These are phyloP conservation scores for Syzygium jambos DNA, from an alignment of 345 rosid species.

Conservation along the genomic window DNA sequence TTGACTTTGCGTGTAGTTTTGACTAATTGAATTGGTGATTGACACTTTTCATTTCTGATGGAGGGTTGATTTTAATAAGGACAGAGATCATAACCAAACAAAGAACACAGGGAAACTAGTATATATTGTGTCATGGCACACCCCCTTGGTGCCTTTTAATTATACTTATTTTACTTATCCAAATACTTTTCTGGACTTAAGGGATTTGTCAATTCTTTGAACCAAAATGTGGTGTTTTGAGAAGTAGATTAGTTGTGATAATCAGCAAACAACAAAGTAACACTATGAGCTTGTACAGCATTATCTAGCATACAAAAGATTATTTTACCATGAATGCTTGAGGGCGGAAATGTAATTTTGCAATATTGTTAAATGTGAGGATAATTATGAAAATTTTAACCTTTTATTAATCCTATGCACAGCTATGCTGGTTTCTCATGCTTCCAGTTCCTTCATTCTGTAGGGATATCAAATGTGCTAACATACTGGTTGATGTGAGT, in stretches of 20 bases:
- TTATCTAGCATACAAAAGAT: neutral
- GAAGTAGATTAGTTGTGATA: neutral
- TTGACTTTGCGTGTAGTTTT: neutral
- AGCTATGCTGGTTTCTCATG: neutral
- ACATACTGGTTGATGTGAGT: slow-evolving; percentile 19
- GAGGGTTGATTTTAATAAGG: neutral
- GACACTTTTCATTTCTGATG: neutral
- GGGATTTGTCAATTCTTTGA: neutral
- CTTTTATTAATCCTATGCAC: neutral
- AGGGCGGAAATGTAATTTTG: neutral
- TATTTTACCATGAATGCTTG: neutral
- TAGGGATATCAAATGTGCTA: slow-evolving; percentile 39
- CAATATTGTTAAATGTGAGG: neutral
- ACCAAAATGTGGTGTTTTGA: neutral
- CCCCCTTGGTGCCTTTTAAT: neutral
- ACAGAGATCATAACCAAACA: neutral
- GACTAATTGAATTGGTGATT: neutral
- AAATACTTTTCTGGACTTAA: neutral
- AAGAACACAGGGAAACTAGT: neutral
- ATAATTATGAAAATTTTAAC: neutral
- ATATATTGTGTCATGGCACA: neutral
- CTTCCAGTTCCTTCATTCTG: neutral
- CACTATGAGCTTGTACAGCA: neutral
- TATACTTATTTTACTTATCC: neutral
- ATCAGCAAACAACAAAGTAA: neutral